Percentiles rank a stretch among this genome's conserved stretches.
phyloP scores from a whole-genome alignment of 2,329 filamentous ascomycete species.

The Bisporella sp. region DNA sequence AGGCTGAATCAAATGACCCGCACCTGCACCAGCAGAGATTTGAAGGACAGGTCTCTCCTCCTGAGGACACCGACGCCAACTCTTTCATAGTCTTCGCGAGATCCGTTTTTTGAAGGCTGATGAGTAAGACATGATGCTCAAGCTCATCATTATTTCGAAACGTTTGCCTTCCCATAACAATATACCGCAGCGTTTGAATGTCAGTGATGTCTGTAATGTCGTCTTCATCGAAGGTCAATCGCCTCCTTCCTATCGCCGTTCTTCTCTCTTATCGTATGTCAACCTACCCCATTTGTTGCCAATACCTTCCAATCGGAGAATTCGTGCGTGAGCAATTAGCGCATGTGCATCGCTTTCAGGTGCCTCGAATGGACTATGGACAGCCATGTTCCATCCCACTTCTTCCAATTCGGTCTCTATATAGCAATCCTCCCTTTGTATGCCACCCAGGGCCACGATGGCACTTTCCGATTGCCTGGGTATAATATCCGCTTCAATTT shows the following conservation, averaged over 20 bases:
- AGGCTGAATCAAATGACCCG: too few relatives aligned
- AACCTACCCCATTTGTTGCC: background rate
- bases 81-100: too few relatives aligned
- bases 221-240: background rate
- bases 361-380: background rate
- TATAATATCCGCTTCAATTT: conserved; percentile 1
- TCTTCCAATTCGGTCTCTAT: conserved; percentile 16
- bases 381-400: conserved; percentile 2
- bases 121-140: too few relatives aligned
- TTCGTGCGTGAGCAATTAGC: background rate
- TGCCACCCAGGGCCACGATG: conserved; percentile 32
- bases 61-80: too few relatives aligned
- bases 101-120: too few relatives aligned
- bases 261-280: background rate
- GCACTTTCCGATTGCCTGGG: conserved; percentile 7
- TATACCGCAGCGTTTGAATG: too few relatives aligned
- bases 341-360: background rate
- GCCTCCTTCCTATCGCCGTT: background rate
- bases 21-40: too few relatives aligned
- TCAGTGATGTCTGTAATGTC: too few relatives aligned
- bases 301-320: background rate
- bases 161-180: too few relatives aligned
- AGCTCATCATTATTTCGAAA: too few relatives aligned
- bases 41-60: too few relatives aligned
- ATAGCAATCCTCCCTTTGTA: conserved; percentile 26